A percentile compares a stretch with the other conserved stretches of the same genome.
phyloP scores from a whole-genome alignment of 2,329 filamentous ascomycete species.

The Fusarium sp. region DNA sequence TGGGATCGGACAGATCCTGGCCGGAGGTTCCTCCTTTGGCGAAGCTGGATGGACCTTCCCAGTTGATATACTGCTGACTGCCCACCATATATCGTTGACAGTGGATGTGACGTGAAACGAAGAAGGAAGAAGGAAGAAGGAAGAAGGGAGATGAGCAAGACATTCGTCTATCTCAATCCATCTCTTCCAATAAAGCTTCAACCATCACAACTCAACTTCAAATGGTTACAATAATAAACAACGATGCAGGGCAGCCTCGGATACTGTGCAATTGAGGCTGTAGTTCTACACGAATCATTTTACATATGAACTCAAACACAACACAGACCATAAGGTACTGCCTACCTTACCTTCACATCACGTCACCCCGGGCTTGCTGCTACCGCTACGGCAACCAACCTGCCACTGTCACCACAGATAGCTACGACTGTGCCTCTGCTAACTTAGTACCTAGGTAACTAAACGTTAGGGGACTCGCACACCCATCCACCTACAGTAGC shows the following conservation, averaged over 20 bases:
- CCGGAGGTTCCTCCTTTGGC: conserved; percentile 27
- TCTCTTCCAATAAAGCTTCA: too few relatives aligned
- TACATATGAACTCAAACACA: conserved; percentile 35
- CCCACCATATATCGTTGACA: neutral
- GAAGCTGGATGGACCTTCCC: conserved; percentile 8
- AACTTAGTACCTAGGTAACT: too few relatives aligned
- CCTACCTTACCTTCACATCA: conserved; percentile 34
- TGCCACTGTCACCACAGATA: neutral
- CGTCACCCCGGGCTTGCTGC: conserved; percentile 26
- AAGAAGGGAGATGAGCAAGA: conserved; percentile 2
- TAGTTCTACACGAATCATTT: conserved; percentile 9
- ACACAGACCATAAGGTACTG: conserved; percentile 25
- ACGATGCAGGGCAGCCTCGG: neutral
- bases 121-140: conserved; percentile 19
- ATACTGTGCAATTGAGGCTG: conserved; percentile 8
- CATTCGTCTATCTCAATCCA: conserved; percentile 35
- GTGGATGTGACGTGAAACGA: conserved; percentile 16
- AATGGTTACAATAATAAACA: neutral
- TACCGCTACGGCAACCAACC: neutral
- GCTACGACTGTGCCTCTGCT: conserved; percentile 4
- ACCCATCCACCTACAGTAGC: conserved; percentile 7
- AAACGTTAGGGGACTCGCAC: conserved; percentile 22
- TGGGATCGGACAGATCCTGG: conserved; percentile 9
- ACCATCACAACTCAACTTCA: neutral
- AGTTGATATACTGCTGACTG: conserved; percentile 1